Conservation (phyloP, 768 basidiomycete genomes). For the Phylloporus arenicola region DNA sequence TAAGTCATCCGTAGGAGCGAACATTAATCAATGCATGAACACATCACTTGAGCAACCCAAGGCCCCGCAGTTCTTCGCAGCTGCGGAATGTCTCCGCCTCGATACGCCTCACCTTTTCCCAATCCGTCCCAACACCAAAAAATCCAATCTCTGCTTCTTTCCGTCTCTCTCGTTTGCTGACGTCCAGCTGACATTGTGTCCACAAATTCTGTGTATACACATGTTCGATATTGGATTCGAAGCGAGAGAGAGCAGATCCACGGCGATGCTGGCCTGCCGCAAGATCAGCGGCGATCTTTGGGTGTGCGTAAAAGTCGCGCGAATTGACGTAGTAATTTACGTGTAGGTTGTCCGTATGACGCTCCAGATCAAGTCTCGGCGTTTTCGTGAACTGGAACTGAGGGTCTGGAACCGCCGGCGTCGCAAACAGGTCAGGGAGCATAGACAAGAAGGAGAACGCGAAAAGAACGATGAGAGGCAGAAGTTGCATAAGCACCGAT, state of each 20-base stretch:
- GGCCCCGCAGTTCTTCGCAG: conserved; percentile 70
- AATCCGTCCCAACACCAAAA: conserved; percentile 89
- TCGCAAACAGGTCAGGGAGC: conserved; percentile 69
- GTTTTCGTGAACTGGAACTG: conserved; percentile 64
- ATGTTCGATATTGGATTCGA: conserved; percentile 75
- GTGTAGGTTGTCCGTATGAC: conserved; percentile 64
- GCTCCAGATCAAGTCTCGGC: conserved; percentile 58
- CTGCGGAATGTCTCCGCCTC: conserved; percentile 63
- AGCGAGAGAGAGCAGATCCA: conserved; percentile 41
- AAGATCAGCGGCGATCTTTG: conserved; percentile 66
- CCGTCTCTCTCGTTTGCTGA: conserved; percentile 61
- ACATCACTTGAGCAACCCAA: conserved; percentile 48
- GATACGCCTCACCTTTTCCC: conserved; percentile 79
- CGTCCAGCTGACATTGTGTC: conserved; percentile 61
- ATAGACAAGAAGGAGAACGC: conserved; percentile 79
- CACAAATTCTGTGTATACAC: conserved; percentile 68
- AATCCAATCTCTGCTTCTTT: conserved; percentile 78
- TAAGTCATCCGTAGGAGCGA: conserved; percentile 16
- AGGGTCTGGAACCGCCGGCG: conserved; percentile 70
- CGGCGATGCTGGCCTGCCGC: conserved; percentile 38
- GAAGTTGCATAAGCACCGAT: conserved; percentile 66
- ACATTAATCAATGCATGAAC: conserved; percentile 9
- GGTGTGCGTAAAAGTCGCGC: conserved; percentile 70
- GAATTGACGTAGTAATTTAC: conserved; percentile 83
- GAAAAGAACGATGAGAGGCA: conserved; percentile 82